These are phyloP conservation scores for Clitopilus passeckerianus DNA, from an alignment of 768 basidiomycete species.

Conservation along the genomic window DNA sequence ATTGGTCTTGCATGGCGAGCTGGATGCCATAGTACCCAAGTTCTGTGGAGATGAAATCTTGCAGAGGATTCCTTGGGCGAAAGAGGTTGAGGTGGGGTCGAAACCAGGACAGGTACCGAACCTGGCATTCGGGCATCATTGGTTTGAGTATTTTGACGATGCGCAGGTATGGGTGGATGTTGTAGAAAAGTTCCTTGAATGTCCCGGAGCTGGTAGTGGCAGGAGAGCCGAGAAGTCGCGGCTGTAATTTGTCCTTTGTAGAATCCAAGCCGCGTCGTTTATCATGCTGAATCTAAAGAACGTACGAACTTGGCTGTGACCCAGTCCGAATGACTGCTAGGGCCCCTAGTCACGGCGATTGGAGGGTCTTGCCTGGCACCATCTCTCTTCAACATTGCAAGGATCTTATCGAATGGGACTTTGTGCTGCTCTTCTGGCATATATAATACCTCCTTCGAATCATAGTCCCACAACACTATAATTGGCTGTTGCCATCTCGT, in stretches of 20 bases:
- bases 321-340: conserved; percentile 30
- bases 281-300: conserved; percentile 25
- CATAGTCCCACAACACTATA: not conserved
- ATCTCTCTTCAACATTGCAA: not conserved
- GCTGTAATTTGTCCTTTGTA: not conserved
- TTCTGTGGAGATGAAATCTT: conserved; percentile 29
- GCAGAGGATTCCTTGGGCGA: conserved; percentile 30
- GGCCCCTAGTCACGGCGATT: conserved; percentile 2
- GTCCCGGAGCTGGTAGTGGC: not conserved
- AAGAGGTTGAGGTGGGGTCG: conserved; percentile 24
- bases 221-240: not conserved
- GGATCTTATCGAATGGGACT: not conserved
- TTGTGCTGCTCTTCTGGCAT: not conserved
- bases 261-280: not conserved
- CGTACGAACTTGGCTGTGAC: conserved; percentile 38
- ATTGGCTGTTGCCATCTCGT: not conserved
- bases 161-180: conserved; percentile 33
- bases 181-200: conserved; percentile 26
- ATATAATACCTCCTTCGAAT: not conserved
- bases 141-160: conserved; percentile 41
- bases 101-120: conserved; percentile 27
- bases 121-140: conserved; percentile 36
- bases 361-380: not conserved
- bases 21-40: conserved; percentile 33
- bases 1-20: conserved; percentile 35